Evolutionary conservation across 768 basidiomycete species (phyloP).

Genomic region (Amylocystis lapponica): DNA sequence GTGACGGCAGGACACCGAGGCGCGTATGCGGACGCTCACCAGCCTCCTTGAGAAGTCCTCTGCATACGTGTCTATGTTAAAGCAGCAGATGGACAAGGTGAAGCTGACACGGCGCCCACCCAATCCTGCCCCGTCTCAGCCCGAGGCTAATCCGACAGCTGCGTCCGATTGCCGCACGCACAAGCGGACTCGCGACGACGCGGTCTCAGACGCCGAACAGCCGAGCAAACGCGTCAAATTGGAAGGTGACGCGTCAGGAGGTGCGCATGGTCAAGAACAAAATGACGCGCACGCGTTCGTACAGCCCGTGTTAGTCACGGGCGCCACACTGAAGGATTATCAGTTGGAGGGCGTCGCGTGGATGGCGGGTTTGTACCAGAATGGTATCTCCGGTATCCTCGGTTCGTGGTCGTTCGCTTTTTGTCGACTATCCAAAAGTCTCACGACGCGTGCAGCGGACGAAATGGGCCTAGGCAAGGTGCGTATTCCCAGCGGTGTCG

Average conservation of each 20-base stretch:
- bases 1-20: conserved; percentile 7
- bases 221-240: conserved; percentile 20
- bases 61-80: conserved; percentile 67
- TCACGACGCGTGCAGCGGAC: conserved; percentile 51
- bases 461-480: conserved; percentile 95
- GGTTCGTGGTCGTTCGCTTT: conserved; percentile 34
- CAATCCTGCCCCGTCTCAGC: conserved; percentile 3
- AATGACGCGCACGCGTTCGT: conserved; percentile 32
- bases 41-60: conserved; percentile 72
- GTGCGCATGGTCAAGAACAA: neutral
- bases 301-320: conserved; percentile 79
- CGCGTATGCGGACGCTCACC: conserved; percentile 36
- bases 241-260: neutral
- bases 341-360: conserved; percentile 94
- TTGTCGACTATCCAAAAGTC: neutral
- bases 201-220: conserved; percentile 12
- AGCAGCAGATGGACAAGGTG: conserved; percentile 69
- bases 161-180: no score
- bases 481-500: conserved; percentile 5
- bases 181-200: conserved; percentile 10
- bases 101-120: conserved; percentile 19
- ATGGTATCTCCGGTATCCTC: conserved; percentile 76
- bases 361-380: conserved; percentile 87
- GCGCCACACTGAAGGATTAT: conserved; percentile 81
- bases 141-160: conserved; percentile 3